Evolutionary conservation across 768 basidiomycete species (phyloP), one percentile per base, ranked within the genome.

Genomic region (Aureoboletus auriporus): DNA sequence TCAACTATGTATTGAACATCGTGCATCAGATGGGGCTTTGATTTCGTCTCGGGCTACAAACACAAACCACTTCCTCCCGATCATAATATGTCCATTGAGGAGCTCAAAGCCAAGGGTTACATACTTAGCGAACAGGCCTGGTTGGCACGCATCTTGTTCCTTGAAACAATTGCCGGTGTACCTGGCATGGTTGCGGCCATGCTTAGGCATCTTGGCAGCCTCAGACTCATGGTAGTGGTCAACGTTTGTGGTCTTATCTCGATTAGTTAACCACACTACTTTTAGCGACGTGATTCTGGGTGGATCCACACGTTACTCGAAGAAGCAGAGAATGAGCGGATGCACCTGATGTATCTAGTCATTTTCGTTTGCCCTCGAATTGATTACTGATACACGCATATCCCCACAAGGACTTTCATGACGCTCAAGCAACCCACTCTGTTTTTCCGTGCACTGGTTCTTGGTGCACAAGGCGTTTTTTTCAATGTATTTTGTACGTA

Each of bases 311-410:
- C 92, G 6, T 79, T 92, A 38, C 72, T 96, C 14, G 87, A 93
- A 63, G 95, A 96, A 71, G 93, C 93, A 11, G 93, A 98, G 63
- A 98, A 98, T 64, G 95, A 99, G 71, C 75, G 95, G 31, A 95
- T 96, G 90, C 93, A 95, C 66, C 75, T 94, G 44, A 88, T 94
- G 87, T 89, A 46, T 34, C 43, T 37, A 16, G 33, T 43, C 44
- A 50, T 53, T 31, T 36, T 8, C 52, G 33, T 27, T 34, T 46
- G 44, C 13, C 27, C 27, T 34, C 35, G 34, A 30, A 40, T 29
- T 52, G 47, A 59, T 59, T 46, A n/a, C 46, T 43, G 48, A 52
- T 39, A 17, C 52, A 48, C 39, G 54, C 51, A 31, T 56, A 44
- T 36, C 56, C 47, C 47, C 7, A 23, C 20, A 57, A 89, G 90